Evolutionary conservation across 2,329 filamentous ascomycete genomes (phyloP), one percentile per base, ranked within the genome.

Genomic region (Aureobasidium mangrovei): DNA sequence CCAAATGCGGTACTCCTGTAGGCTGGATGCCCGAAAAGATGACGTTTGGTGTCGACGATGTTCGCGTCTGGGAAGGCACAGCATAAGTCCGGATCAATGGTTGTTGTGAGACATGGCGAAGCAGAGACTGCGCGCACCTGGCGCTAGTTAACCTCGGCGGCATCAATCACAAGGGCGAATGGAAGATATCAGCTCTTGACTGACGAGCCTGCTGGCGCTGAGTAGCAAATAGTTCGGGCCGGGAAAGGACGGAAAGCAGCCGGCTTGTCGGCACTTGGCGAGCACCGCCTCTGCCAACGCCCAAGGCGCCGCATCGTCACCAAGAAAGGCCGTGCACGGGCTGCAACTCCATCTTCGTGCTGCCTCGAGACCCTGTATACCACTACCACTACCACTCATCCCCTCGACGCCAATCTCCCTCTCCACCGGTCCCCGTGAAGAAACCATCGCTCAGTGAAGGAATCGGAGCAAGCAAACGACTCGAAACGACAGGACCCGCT

Each of bases 11-110:
- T 27, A 94, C 79, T 35, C 91, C 93, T 0, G 93, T 98, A 18
- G 93, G 93, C 70, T 98, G 93, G 62, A 98, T 98, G 52, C 91
- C 93, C 3, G 93, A 97, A 75, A 98, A 96, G 64, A 97, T 81
- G 56, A 85, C 76, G 54, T 76, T 66, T 18, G 42, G 24, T 3
- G 51, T 7, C 27, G 56, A 27, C 8, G 54, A 40, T 10, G 56
- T 33, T 26, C 48, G 12, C 26, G 45, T 51, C 4, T 32, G 32
- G 35, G 26, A 32, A 7, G 39, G 31, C 6, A 35, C 7, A 35
- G 32, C 6, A 35, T 7, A 10, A 7, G 32, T 10, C 31, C 38
- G 38, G 4, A 39, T 28, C 18, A 32, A 29, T 41, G 29, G n/a
- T 33, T 31, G 29, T 12, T 7, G 26, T 24, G 12, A 18, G 26